These are phyloP conservation scores for Akanthomyces lecanii DNA, from an alignment of 2,329 filamentous ascomycete genomes.

Conservation along the genomic window DNA sequence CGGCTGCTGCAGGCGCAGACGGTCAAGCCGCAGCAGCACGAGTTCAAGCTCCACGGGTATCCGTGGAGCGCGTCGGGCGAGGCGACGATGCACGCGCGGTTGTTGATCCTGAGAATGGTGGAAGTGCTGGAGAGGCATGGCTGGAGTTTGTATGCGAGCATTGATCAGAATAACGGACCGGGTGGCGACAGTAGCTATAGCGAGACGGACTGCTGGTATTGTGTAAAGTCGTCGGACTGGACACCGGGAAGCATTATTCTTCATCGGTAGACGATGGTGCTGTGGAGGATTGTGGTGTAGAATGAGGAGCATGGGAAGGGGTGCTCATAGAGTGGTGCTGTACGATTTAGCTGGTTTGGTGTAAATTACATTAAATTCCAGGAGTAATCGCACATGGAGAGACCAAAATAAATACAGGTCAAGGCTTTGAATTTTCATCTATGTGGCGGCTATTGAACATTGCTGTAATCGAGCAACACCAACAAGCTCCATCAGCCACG, in stretches of 20 bases:
- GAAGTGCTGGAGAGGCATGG: constrained; percentile 14
- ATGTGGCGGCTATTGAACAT: too few relatives aligned
- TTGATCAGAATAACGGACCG: constrained; percentile 15
- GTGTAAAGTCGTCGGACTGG: constrained; percentile 15
- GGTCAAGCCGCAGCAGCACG: constrained; percentile 8
- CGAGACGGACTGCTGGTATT: constrained; percentile 17
- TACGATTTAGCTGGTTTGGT: neutral
- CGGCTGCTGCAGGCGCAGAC: constrained; percentile 2
- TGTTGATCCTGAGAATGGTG: constrained; percentile 10
- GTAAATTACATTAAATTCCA: too few relatives aligned
- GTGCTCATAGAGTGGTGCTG: neutral
- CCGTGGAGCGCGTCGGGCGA: constrained; percentile 12
- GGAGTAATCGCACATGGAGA: too few relatives aligned
- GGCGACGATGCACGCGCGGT: constrained; percentile 8
- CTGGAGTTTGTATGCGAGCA: constrained; percentile 16
- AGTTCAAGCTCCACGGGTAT: constrained; percentile 5
- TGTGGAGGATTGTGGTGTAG: neutral
- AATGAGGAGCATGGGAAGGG: neutral
- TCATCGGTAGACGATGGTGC: constrained; percentile 1
- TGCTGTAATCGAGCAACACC: too few relatives aligned
- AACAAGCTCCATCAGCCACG: too few relatives aligned
- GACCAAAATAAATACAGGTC: too few relatives aligned
- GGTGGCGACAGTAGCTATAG: constrained; percentile 1
- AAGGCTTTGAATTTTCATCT: too few relatives aligned
- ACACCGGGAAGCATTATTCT: constrained; percentile 13